Conservation (phyloP, 306 rosid species). For the Comarum palustre region DNA sequence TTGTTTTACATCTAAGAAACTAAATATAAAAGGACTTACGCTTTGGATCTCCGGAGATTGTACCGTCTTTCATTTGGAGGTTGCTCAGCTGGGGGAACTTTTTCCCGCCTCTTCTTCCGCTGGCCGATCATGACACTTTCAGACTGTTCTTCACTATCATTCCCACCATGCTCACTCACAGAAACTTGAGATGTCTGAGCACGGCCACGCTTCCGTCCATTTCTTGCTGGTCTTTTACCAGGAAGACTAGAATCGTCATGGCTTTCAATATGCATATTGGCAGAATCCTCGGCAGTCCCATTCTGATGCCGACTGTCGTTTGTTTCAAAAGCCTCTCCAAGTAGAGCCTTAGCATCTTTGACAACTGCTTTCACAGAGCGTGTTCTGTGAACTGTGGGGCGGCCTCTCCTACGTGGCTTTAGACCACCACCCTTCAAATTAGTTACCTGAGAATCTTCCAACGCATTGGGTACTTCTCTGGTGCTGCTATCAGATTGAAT, state of each 20-base stretch:
- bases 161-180: conserved; percentile 51
- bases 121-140: conserved; percentile 52
- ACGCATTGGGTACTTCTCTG: conserved; percentile 45
- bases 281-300: conserved; percentile 70
- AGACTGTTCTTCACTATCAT: conserved; percentile 65
- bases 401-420: conserved; percentile 51
- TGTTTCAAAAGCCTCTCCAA: conserved; percentile 52
- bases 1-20: background rate
- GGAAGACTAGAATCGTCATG: conserved; percentile 41
- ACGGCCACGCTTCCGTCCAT: conserved; percentile 60
- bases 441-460: conserved; percentile 52
- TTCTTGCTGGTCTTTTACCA: conserved; percentile 33
- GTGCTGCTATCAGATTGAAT: conserved; percentile 53
- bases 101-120: conserved; percentile 61
- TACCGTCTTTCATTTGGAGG: conserved; percentile 60
- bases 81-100: conserved; percentile 46
- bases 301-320: conserved; percentile 52
- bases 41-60: conserved; percentile 75
- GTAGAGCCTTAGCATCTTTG: conserved; percentile 67
- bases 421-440: conserved; percentile 40
- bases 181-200: conserved; percentile 57
- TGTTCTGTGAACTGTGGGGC: conserved; percentile 46
- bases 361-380: conserved; percentile 61
- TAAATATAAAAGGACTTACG: conserved; percentile 30
- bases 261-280: conserved; percentile 46